These are phyloP conservation scores for Dendrobium catenatum DNA, from an alignment of 106 monocot species.

Conservation along the genomic window DNA sequence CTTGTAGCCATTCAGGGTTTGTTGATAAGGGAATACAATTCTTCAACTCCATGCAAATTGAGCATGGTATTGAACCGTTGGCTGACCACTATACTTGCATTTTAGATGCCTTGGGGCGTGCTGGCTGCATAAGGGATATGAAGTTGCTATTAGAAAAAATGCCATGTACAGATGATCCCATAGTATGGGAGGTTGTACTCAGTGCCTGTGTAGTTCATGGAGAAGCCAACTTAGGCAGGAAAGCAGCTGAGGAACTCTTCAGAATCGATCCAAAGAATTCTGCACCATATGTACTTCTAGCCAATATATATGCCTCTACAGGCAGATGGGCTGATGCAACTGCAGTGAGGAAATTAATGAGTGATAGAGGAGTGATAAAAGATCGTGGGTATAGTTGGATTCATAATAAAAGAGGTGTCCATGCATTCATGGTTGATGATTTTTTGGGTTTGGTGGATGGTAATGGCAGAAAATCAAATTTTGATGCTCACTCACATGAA, in stretches of 20 bases:
- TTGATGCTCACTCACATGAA: neutral
- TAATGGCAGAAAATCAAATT: neutral
- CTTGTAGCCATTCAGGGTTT: conserved; percentile 74
- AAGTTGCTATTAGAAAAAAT: conserved; percentile 42
- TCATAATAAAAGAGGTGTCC: conserved; percentile 40
- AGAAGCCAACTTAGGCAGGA: conserved; percentile 50
- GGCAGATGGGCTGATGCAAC: conserved; percentile 54
- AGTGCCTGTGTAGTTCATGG: conserved; percentile 72
- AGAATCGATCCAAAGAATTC: conserved; percentile 55
- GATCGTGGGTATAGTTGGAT: conserved; percentile 84
- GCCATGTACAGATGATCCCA: conserved; percentile 65
- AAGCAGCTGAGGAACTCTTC: conserved; percentile 73
- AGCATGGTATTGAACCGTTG: conserved; percentile 48
- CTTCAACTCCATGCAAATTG: conserved; percentile 58
- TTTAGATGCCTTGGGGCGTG: conserved; percentile 67
- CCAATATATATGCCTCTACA: conserved; percentile 73
- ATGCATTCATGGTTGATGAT: conserved; percentile 70
- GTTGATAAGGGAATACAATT: conserved; percentile 49
- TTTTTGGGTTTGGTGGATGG: conserved; percentile 15
- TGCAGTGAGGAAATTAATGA: conserved; percentile 65
- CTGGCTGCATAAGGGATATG: conserved; percentile 64
- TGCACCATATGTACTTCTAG: conserved; percentile 72
- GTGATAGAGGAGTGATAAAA: conserved; percentile 46
- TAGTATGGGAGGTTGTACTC: conserved; percentile 90
- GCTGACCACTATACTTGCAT: conserved; percentile 84